Evolutionary conservation across 805 yeast genomes (phyloP).

Genomic region (Lipomyces lipofer): DNA sequence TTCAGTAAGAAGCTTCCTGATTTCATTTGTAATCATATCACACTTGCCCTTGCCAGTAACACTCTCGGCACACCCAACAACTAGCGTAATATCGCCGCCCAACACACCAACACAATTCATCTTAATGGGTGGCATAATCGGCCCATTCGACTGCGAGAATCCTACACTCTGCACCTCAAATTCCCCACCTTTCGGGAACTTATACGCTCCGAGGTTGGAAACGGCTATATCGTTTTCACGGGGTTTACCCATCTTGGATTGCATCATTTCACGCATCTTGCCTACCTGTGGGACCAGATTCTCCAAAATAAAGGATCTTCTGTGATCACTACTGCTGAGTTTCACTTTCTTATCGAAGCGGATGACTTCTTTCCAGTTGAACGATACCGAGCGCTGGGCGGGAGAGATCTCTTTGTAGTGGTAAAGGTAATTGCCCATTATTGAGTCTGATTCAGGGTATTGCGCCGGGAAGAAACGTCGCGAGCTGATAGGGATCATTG

Average conservation of each 20-base stretch:
- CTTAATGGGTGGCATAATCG: slow-evolving; percentile 5
- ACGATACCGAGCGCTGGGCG: background rate
- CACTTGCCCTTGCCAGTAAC: slow-evolving; percentile 9
- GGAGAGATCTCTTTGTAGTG: slow-evolving; percentile 4
- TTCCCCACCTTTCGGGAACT: background rate
- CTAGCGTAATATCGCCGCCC: slow-evolving; percentile 7
- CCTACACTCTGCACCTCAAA: background rate
- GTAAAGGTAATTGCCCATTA: slow-evolving; percentile 9
- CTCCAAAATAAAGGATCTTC: background rate
- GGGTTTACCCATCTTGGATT: background rate
- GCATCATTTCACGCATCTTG: slow-evolving; percentile 1
- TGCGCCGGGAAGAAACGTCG: slow-evolving; percentile 9
- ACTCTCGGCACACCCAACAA: slow-evolving; percentile 7
- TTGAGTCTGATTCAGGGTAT: background rate
- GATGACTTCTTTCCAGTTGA: slow-evolving; percentile 8
- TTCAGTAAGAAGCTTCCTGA: background rate
- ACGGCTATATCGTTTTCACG: slow-evolving; percentile 5
- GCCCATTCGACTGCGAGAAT: slow-evolving; percentile 11
- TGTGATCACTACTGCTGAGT: background rate
- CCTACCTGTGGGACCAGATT: slow-evolving; percentile 2
- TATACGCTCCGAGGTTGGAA: slow-evolving; percentile 15
- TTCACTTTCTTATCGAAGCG: slow-evolving; percentile 1
- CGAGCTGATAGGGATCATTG: slow-evolving; percentile 17
- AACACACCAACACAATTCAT: slow-evolving; percentile 4
- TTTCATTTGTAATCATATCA: background rate